A percentile compares a stretch with the other conserved stretches of the same genome.
These are phyloP conservation scores for Lepidium didymum DNA, from an alignment of 345 rosid genomes.

Conservation along the genomic window DNA sequence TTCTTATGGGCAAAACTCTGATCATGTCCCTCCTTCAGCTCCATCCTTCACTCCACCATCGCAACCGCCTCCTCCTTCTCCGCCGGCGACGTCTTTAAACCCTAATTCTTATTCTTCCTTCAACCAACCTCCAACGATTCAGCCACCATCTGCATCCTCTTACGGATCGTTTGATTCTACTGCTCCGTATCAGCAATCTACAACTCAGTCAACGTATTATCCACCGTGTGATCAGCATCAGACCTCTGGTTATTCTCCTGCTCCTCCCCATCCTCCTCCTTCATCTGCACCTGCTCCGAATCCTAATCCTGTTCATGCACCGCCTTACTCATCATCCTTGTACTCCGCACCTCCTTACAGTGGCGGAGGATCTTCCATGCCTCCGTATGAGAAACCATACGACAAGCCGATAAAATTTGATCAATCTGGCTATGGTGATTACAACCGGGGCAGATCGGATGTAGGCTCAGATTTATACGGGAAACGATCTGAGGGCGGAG, in stretches of 20 bases:
- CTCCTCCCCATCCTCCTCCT: conserved; percentile 34
- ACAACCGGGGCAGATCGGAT: conserved; percentile 40
- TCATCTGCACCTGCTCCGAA: conserved; percentile 18
- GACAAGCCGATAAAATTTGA: conserved; percentile 57
- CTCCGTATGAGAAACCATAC: conserved; percentile 39
- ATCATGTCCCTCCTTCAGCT: conserved; percentile 61
- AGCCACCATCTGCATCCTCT: conserved; percentile 30
- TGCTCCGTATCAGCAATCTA: conserved; percentile 47
- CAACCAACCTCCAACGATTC: conserved; percentile 30
- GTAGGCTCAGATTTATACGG: conserved; percentile 55
- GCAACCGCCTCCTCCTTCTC: conserved; percentile 26
- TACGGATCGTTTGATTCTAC: conserved; percentile 62
- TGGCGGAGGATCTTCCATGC: conserved; percentile 34
- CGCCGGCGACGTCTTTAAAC: conserved; percentile 25
- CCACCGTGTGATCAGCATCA: conserved; percentile 64
- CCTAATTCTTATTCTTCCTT: conserved; percentile 33
- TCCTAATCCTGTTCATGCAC: conserved; percentile 24
- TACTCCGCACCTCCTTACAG: conserved; percentile 36
- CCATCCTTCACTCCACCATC: conserved; percentile 42
- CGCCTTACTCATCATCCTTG: conserved; percentile 39
- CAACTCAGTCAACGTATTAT: conserved; percentile 41
- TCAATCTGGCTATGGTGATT: conserved; percentile 38
- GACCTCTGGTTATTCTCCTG: conserved; percentile 28
- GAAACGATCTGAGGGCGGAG: conserved; percentile 51
- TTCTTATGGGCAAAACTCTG: conserved; percentile 48